phyloP scores from a whole-genome alignment of 768 basidiomycete species.

The Pulveroboletus sp. region DNA sequence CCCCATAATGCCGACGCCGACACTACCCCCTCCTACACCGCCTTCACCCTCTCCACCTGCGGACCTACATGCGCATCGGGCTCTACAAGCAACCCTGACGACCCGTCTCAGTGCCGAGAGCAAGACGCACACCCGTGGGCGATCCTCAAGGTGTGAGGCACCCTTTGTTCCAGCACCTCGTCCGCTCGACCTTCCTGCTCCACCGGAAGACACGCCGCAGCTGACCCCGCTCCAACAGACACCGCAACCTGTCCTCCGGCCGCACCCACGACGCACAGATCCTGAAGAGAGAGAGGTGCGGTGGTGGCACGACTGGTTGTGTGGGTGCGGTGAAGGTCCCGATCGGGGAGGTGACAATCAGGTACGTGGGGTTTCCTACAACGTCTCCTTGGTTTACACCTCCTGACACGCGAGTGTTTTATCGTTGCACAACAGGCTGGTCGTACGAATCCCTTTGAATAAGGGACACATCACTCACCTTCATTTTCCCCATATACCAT shows the following conservation, averaged over 20 bases:
- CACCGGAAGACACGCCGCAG: slow-evolving; percentile 33
- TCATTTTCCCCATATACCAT: slow-evolving; percentile 7
- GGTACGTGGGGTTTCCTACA: slow-evolving; percentile 36
- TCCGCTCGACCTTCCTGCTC: slow-evolving; percentile 57
- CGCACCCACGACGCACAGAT: slow-evolving; percentile 17
- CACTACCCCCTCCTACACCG: slow-evolving; percentile 1
- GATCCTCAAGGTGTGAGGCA: slow-evolving; percentile 5
- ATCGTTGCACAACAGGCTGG: slow-evolving; percentile 48
- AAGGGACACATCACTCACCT: slow-evolving; percentile 4
- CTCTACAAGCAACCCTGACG: slow-evolving; percentile 15
- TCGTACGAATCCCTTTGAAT: slow-evolving; percentile 62
- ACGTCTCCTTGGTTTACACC: not conserved
- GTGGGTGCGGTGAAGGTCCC: slow-evolving; percentile 71
- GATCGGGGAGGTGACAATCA: slow-evolving; percentile 70
- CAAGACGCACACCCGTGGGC: not conserved
- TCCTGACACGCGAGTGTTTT: not conserved
- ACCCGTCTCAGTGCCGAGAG: not conserved
- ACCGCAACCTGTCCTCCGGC: slow-evolving; percentile 27
- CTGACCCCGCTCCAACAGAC: slow-evolving; percentile 33
- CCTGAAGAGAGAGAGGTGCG: slow-evolving; percentile 35
- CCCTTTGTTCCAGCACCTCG: slow-evolving; percentile 41
- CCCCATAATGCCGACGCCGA: slow-evolving; percentile 1
- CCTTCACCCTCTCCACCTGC: slow-evolving; percentile 31
- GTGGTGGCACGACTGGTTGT: slow-evolving; percentile 89
- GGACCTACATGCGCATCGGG: slow-evolving; percentile 28